Base-by-base conservation (phyloP, 805 yeast species). In the Candida nemodendra region DNA sequence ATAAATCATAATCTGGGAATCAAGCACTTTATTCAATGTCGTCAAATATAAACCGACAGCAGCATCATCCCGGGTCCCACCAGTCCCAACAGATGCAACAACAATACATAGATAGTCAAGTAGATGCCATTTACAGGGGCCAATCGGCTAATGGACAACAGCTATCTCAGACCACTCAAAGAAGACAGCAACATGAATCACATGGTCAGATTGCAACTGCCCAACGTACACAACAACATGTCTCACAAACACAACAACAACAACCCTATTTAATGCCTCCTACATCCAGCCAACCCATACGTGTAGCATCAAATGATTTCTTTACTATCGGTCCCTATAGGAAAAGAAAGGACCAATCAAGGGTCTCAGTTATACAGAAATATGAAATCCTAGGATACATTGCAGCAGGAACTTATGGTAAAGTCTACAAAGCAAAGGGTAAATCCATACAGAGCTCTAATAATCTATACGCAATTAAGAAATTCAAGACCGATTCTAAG, bases 321-420 rank as follows among this genome's bases (percentile, higher is more conserved):
- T 74, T 77, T 52, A 68, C 82, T 0, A 67, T 78, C 18, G 76
- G 69, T 0, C 80, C 81, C 0, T 84, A 83, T 56, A 74, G 77
- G 48, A 62, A 66, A 16, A 69, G 91, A 27, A 75, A 77, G 53
- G 96, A 88, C 56, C 61, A 73, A 18, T 63, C 75, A 11, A 65
- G 96, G 36, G 71, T 77, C 21, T 79, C 85, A 2, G 96, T 93
- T 3, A 65, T 88, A n/a, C 81, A 83, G 36, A 84, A 82, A 51
- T 93, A 90, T 62, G 90, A 84, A 45, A 83, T 93, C 42, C 64
- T 89, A 13, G 99, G 99, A 0, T 93, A 93, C 62, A 93, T 93
- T 41, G 99, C 99, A 1, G 96, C 99, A 0, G 99, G 99, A 27
- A 93, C 99, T 0, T 93, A 93, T 61, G 99, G 99, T 41, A 77